Evolutionary conservation across 352 stramenopile species (phyloP).

Genomic region (Hyaloperonospora arabidopsidis): DNA sequence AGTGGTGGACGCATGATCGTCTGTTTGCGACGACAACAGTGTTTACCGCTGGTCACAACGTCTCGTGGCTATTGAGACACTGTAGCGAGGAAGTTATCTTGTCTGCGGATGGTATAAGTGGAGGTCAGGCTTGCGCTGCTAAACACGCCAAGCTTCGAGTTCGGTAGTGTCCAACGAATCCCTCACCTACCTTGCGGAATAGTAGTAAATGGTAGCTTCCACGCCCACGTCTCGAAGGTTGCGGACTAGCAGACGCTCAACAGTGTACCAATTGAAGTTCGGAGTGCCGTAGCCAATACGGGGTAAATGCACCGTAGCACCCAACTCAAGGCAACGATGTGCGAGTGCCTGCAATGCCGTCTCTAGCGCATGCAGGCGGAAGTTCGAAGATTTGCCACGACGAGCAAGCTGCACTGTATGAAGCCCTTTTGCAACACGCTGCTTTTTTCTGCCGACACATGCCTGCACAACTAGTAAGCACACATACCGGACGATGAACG

Average conservation of each 20-base stretch:
- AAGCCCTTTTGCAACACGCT: slow-evolving; percentile 24
- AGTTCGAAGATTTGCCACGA: slow-evolving; percentile 52
- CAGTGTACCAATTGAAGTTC: slow-evolving; percentile 77
- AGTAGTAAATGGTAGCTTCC: slow-evolving; percentile 68
- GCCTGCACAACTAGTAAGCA: slow-evolving; percentile 70
- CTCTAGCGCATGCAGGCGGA: slow-evolving; percentile 59
- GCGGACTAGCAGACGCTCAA: slow-evolving; percentile 63
- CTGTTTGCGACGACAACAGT: too few relatives aligned
- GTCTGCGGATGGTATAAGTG: too few relatives aligned
- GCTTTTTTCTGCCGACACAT: slow-evolving; percentile 49
- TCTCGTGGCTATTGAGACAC: too few relatives aligned
- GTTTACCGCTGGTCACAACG: too few relatives aligned
- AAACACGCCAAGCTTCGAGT: too few relatives aligned
- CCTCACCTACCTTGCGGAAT: slow-evolving; percentile 20
- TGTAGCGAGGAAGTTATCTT: too few relatives aligned
- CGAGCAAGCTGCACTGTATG: slow-evolving; percentile 27
- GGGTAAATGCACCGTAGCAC: slow-evolving; percentile 62
- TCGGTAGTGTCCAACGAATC: background rate
- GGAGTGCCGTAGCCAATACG: slow-evolving; percentile 71
- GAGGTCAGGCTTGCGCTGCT: too few relatives aligned
- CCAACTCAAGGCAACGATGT: slow-evolving; percentile 23
- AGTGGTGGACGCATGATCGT: too few relatives aligned
- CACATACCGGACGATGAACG: slow-evolving; percentile 33
- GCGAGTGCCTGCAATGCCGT: slow-evolving; percentile 38
- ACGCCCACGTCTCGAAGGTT: slow-evolving; percentile 49